A percentile compares a stretch with the other conserved stretches of the same genome.
Evolutionary conservation across 176 grass and related monocot genomes (phyloP).

Genomic region (Panicum miliaceum): DNA sequence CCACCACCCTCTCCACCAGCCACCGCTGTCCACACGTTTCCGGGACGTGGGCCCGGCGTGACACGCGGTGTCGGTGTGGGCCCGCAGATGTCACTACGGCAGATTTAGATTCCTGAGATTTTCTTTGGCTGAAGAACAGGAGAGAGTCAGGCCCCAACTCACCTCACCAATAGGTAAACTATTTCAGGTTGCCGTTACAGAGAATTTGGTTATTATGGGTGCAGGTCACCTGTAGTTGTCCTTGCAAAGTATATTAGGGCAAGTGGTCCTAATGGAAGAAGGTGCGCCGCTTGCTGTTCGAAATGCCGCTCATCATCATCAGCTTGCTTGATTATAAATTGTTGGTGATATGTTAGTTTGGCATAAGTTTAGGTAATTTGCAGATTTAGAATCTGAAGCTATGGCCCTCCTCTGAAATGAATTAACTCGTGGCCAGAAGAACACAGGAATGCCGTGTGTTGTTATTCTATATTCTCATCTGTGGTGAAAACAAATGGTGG

Average conservation of each 20-base stretch:
- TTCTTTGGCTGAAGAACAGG: background rate
- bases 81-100: background rate
- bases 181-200: background rate
- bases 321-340: background rate
- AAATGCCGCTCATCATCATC: background rate
- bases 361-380: background rate
- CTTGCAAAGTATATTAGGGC: slow-evolving; percentile 1
- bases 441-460: background rate
- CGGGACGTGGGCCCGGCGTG: background rate
- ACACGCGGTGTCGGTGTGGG: slow-evolving; percentile 26
- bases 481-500: background rate
- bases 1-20: background rate
- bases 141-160: background rate
- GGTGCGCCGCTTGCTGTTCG: background rate
- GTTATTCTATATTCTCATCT: background rate
- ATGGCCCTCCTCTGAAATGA: background rate
- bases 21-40: slow-evolving; percentile 9
- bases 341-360: background rate
- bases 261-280: slow-evolving; percentile 9
- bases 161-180: background rate
- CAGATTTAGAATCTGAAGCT: background rate
- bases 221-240: slow-evolving; percentile 37
- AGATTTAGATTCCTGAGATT: slow-evolving; percentile 35
- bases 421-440: background rate
- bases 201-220: background rate